phyloP scores from a whole-genome alignment of 2,329 filamentous ascomycete species.

The Ophiostoma sp. region DNA sequence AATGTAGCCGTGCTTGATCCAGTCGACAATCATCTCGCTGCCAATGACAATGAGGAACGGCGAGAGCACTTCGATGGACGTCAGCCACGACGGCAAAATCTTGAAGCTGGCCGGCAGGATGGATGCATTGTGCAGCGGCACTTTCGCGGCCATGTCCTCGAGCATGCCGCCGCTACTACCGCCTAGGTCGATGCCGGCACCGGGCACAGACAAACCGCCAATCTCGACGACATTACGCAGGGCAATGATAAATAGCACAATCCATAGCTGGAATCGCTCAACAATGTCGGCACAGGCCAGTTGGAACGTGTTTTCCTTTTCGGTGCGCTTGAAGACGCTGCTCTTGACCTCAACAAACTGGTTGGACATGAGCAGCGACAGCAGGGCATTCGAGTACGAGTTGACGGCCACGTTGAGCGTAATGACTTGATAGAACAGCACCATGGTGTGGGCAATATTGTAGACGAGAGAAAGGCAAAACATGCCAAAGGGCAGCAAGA shows the following conservation, averaged over 20 bases:
- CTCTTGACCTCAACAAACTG: conserved; percentile 99
- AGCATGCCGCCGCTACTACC: conserved; percentile 40
- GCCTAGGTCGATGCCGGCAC: conserved; percentile 50
- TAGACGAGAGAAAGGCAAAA: conserved; percentile 85
- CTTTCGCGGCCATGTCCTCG: conserved; percentile 51
- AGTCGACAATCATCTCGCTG: conserved; percentile 95
- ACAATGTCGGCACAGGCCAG: conserved; percentile 95
- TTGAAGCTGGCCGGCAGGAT: conserved; percentile 91
- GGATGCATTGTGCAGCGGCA: conserved; percentile 65
- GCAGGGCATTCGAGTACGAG: conserved; percentile 92
- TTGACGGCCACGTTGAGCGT: conserved; percentile 98
- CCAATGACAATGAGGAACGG: conserved; percentile 93
- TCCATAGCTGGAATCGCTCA: conserved; percentile 94
- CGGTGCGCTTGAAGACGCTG: conserved; percentile 97
- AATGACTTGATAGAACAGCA: conserved; percentile 95
- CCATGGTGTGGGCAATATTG: conserved; percentile 82
- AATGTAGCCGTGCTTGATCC: conserved; percentile 96
- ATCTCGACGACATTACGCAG: conserved; percentile 96
- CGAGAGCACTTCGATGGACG: conserved; percentile 81
- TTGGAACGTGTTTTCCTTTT: conserved; percentile 97
- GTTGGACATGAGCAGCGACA: conserved; percentile 91
- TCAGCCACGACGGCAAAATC: conserved; percentile 75
- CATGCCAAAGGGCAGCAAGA: conserved; percentile 85
- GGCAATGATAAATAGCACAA: conserved; percentile 95
- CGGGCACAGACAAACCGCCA: conserved; percentile 71